phyloP scores from a whole-genome alignment of 2,329 filamentous ascomycete species.

The Grosmannia serpens region DNA sequence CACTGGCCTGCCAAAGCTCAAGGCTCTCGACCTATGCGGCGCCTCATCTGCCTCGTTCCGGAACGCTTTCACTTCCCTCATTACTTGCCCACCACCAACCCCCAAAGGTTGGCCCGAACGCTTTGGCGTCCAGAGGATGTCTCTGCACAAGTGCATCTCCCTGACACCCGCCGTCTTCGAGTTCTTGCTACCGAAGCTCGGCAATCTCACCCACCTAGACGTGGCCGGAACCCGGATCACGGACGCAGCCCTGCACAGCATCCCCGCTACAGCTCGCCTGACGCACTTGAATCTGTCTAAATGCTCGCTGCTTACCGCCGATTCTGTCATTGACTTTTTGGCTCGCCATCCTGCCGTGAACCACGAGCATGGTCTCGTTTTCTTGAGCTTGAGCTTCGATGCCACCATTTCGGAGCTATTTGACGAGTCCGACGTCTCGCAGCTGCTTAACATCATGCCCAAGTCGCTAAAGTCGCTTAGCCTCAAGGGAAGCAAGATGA shows the following conservation, averaged over 20 bases:
- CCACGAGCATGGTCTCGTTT: conserved; percentile 43
- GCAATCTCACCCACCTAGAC: conserved; percentile 63
- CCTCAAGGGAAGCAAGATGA: conserved; percentile 63
- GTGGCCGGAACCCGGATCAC: conserved; percentile 69
- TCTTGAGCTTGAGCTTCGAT: conserved; percentile 63
- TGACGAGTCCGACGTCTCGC: conserved; percentile 50
- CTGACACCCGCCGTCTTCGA: conserved; percentile 58
- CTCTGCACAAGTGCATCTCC: conserved; percentile 67
- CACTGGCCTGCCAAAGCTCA: conserved; percentile 50
- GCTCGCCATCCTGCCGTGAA: conserved; percentile 57
- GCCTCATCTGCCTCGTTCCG: conserved; percentile 60
- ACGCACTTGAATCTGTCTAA: conserved; percentile 71
- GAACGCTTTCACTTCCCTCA: conserved; percentile 46
- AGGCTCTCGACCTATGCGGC: conserved; percentile 66
- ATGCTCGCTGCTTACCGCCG: conserved; percentile 57
- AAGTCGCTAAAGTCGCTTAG: conserved; percentile 60
- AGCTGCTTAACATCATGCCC: conserved; percentile 55
- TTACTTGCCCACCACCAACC: conserved; percentile 19
- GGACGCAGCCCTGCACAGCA: conserved; percentile 55
- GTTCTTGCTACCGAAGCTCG: conserved; percentile 57
- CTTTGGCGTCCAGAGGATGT: conserved; percentile 54
- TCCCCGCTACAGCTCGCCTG: conserved; percentile 59
- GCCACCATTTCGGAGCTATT: conserved; percentile 61
- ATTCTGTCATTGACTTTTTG: conserved; percentile 58
- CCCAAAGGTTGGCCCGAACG: conserved; percentile 33